These are phyloP conservation scores for Cryomyces minteri DNA, from an alignment of 495 filamentous ascomycete genomes.

Conservation along the genomic window DNA sequence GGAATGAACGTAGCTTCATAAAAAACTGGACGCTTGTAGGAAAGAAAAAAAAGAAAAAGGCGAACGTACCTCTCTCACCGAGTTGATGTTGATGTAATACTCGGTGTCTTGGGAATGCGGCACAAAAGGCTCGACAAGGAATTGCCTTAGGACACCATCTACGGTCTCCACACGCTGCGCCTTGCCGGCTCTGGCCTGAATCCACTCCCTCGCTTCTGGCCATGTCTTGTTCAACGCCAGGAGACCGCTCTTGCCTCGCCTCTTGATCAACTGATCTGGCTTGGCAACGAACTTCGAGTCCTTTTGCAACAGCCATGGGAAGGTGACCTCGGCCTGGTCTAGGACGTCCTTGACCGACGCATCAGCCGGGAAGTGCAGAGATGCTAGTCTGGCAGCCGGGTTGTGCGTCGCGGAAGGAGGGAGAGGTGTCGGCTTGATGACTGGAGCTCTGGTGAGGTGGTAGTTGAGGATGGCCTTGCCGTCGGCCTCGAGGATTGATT, in stretches of 20 bases:
- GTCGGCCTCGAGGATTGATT: slow-evolving; percentile 95
- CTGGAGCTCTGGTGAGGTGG: slow-evolving; percentile 93
- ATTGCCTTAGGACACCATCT: slow-evolving; percentile 72
- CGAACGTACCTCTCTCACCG: slow-evolving; percentile 63
- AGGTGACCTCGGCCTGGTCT: slow-evolving; percentile 85
- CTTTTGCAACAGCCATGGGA: slow-evolving; percentile 73
- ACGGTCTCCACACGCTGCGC: slow-evolving; percentile 81
- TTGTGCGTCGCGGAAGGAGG: slow-evolving; percentile 77
- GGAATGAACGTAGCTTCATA: too few species aligned
- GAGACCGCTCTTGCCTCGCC: slow-evolving; percentile 94
- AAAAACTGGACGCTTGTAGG: not conserved
- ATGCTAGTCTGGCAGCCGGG: slow-evolving; percentile 73
- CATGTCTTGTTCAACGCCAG: slow-evolving; percentile 95
- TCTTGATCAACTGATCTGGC: slow-evolving; percentile 99
- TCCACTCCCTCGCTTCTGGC: slow-evolving; percentile 81
- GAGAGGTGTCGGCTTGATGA: slow-evolving; percentile 95
- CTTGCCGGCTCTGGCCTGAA: slow-evolving; percentile 82
- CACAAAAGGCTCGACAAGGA: slow-evolving; percentile 97
- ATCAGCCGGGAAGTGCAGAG: slow-evolving; percentile 84
- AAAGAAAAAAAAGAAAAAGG: slow-evolving; percentile 1
- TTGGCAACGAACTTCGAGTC: slow-evolving; percentile 94
- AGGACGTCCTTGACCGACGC: slow-evolving; percentile 58
- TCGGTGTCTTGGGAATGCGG: slow-evolving; percentile 85
- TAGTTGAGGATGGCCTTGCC: slow-evolving; percentile 99
- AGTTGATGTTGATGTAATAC: slow-evolving; percentile 98